Conservation (phyloP, 805 yeast species). For the Candida maltosa region DNA sequence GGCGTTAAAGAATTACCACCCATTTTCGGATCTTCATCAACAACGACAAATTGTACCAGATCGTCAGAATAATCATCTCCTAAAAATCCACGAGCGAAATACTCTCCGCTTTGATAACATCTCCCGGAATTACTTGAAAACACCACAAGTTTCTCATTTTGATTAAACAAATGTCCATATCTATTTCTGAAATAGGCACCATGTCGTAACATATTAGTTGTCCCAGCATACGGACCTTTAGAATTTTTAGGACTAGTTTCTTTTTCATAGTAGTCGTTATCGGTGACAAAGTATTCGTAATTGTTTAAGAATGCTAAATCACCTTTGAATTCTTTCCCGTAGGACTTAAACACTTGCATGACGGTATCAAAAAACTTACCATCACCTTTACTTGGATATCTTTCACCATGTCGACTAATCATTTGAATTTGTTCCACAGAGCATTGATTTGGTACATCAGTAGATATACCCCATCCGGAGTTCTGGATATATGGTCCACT, state of each 20-base stretch:
- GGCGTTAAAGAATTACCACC: constrained; percentile 60
- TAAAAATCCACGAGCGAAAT: constrained; percentile 55
- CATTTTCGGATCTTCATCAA: constrained; percentile 41
- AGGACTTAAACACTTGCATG: constrained; percentile 13
- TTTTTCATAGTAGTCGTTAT: constrained; percentile 35
- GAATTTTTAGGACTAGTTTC: constrained; percentile 46
- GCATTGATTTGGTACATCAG: constrained; percentile 46
- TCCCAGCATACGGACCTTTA: constrained; percentile 46
- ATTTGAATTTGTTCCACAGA: constrained; percentile 61
- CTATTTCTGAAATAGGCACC: constrained; percentile 44
- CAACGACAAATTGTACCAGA: constrained; percentile 16
- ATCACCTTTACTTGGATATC: constrained; percentile 42
- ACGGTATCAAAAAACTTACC: constrained; percentile 17
- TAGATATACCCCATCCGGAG: constrained; percentile 48
- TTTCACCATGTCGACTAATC: constrained; percentile 72
- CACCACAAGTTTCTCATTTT: constrained; percentile 36
- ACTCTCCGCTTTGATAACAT: constrained; percentile 47
- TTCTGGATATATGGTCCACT: constrained; percentile 50
- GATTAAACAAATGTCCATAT: constrained; percentile 43
- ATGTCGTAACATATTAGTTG: constrained; percentile 35
- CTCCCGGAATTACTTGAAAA: constrained; percentile 51
- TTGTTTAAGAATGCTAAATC: constrained; percentile 48
- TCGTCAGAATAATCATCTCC: constrained; percentile 33
- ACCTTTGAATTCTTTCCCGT: constrained; percentile 30
- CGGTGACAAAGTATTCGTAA: constrained; percentile 42